Evolutionary conservation across 306 rosid genomes (phyloP).

Genomic region (Trichosanthes truncata): DNA sequence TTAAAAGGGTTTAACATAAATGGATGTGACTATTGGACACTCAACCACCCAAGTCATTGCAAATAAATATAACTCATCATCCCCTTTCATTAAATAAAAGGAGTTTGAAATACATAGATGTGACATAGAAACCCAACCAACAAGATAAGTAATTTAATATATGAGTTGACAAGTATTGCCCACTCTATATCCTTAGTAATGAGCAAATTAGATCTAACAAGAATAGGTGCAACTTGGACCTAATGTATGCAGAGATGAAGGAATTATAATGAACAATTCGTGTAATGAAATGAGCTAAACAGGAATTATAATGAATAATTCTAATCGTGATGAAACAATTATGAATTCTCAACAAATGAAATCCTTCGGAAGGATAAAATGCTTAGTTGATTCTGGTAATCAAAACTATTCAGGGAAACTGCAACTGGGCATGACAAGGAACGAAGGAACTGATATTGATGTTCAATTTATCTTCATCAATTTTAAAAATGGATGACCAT

Average conservation of each 20-base stretch:
- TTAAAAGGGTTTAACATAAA: too few species aligned
- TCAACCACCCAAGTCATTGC: too few species aligned
- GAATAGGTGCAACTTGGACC: conserved; percentile 71
- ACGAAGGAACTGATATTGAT: background rate
- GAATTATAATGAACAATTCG: background rate
- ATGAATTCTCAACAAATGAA: background rate
- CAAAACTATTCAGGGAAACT: background rate
- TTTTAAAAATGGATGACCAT: conserved; percentile 4
- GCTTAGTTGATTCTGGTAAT: background rate
- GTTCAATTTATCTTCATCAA: background rate
- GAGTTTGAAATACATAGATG: too few species aligned
- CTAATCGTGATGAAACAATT: background rate
- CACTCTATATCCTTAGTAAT: too few species aligned
- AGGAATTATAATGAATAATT: background rate
- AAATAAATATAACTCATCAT: too few species aligned
- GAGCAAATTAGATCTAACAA: too few species aligned
- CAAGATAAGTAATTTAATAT: too few species aligned
- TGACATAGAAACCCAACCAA: too few species aligned
- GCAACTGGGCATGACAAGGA: background rate
- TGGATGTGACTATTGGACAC: too few species aligned
- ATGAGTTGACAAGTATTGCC: too few species aligned
- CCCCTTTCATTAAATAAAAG: too few species aligned
- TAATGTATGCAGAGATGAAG: conserved; percentile 18
- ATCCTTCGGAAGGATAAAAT: background rate
- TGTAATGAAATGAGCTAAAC: too few species aligned